Conservation (phyloP, 2,329 filamentous ascomycete species). For the Aureobasidium sp. region DNA sequence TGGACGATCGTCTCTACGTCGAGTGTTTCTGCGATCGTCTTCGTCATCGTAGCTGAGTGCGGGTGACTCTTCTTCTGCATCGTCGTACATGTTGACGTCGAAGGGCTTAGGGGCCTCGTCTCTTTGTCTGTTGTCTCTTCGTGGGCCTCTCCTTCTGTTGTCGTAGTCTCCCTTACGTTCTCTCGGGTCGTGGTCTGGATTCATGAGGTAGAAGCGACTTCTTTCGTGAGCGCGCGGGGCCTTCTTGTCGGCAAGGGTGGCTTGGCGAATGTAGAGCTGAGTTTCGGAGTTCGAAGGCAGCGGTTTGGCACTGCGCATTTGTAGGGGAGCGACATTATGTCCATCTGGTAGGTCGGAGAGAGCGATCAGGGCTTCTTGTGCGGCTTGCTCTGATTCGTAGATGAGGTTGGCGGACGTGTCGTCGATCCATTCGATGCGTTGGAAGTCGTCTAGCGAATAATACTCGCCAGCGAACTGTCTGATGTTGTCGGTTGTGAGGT, state of each 20-base stretch:
- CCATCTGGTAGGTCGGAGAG: slow-evolving; percentile 25
- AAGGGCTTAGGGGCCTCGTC: slow-evolving; percentile 39
- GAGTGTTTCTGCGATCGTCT: slow-evolving; percentile 21
- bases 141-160: slow-evolving; percentile 36
- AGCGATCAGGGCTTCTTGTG: slow-evolving; percentile 45
- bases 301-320: slow-evolving; percentile 61
- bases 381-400: slow-evolving; percentile 52
- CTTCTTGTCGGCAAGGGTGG: slow-evolving; percentile 71
- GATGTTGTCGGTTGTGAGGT: slow-evolving; percentile 72
- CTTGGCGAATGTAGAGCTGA: slow-evolving; percentile 63
- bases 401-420: slow-evolving; percentile 83
- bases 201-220: slow-evolving; percentile 86
- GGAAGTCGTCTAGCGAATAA: slow-evolving; percentile 47
- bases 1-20: slow-evolving; percentile 12
- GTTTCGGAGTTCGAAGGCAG: slow-evolving; percentile 60
- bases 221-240: slow-evolving; percentile 65
- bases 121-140: slow-evolving; percentile 49
- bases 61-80: slow-evolving; percentile 45
- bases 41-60: slow-evolving; percentile 17
- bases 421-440: slow-evolving; percentile 85
- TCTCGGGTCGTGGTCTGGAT: slow-evolving; percentile 80
- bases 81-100: slow-evolving; percentile 76
- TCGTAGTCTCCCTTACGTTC: slow-evolving; percentile 43
- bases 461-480: slow-evolving; percentile 60
- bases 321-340: slow-evolving; percentile 38